Evolutionary conservation across 2,329 filamentous ascomycete species (phyloP).

Genomic region (Diplodia mutila): DNA sequence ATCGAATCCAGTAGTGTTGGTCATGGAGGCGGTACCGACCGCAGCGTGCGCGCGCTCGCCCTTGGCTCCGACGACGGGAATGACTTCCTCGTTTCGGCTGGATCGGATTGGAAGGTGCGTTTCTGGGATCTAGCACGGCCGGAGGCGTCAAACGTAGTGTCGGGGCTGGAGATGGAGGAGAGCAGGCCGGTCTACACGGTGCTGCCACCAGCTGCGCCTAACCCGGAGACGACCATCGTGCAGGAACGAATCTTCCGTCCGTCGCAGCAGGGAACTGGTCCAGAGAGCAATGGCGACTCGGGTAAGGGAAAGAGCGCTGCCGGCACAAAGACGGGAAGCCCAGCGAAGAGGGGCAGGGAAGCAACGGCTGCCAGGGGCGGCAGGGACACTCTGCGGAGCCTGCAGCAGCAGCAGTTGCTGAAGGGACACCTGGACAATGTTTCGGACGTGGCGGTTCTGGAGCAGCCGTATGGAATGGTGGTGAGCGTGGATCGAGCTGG

Average conservation of each 20-base stretch:
- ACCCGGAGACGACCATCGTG: conserved; percentile 24
- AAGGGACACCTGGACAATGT: conserved; percentile 87
- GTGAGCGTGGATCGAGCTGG: conserved; percentile 88
- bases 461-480: conserved; percentile 90
- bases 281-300: neutral
- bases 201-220: conserved; percentile 18
- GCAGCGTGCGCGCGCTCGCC: conserved; percentile 74
- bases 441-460: conserved; percentile 83
- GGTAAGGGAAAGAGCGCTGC: conserved; percentile 5
- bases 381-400: conserved; percentile 48
- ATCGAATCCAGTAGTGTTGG: conserved; percentile 47
- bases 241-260: conserved; percentile 22
- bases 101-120: conserved; percentile 85
- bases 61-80: conserved; percentile 73
- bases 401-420: conserved; percentile 84
- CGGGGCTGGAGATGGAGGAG: conserved; percentile 63
- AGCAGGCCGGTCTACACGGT: conserved; percentile 26
- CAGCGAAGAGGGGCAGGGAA: conserved; percentile 7
- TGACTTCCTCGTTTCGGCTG: conserved; percentile 84
- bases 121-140: conserved; percentile 88
- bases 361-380: conserved; percentile 10
- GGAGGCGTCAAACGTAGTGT: conserved; percentile 79
- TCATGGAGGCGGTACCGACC: conserved; percentile 51
- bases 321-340: neutral
- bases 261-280: neutral